phyloP scores from a whole-genome alignment of 768 basidiomycete genomes.

The Serpula lacrymans region DNA sequence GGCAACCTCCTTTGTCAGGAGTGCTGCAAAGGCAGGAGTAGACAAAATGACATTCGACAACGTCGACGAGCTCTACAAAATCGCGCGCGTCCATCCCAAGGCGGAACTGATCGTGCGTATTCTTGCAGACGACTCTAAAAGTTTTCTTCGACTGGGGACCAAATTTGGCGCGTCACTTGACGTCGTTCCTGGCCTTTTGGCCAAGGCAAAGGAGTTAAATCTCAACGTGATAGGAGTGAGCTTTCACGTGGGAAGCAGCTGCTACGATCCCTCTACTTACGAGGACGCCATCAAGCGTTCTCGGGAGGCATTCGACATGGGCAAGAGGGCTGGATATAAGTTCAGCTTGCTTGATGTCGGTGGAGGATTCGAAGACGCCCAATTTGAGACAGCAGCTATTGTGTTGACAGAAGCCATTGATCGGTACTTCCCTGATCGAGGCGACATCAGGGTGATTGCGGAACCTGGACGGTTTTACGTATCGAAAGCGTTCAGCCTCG shows the following conservation, averaged over 20 bases:
- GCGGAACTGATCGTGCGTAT: constrained; percentile 93
- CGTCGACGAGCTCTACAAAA: constrained; percentile 91
- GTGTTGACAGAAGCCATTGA: constrained; percentile 71
- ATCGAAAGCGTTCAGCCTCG: constrained; percentile 86
- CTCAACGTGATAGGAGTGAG: constrained; percentile 92
- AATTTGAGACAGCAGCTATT: constrained; percentile 76
- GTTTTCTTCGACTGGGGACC: constrained; percentile 86
- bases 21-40: constrained; percentile 75
- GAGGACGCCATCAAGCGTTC: constrained; percentile 86
- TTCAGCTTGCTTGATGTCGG: constrained; percentile 91
- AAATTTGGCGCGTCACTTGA: constrained; percentile 94
- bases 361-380: constrained; percentile 90
- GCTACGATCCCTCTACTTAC: constrained; percentile 89
- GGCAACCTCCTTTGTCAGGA: constrained; percentile 87
- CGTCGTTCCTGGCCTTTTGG: constrained; percentile 74
- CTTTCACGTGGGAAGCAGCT: constrained; percentile 98
- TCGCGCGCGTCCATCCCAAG: constrained; percentile 71
- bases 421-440: constrained; percentile 71
- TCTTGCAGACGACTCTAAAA: constrained; percentile 96
- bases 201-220: constrained; percentile 71
- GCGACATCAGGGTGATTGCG: constrained; percentile 77
- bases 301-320: constrained; percentile 85
- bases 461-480: constrained; percentile 97
- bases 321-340: constrained; percentile 68
- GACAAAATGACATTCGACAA: constrained; percentile 99